Base-by-base conservation (phyloP, 495 filamentous ascomycete species). In the Penicillium dipodomyicola region DNA sequence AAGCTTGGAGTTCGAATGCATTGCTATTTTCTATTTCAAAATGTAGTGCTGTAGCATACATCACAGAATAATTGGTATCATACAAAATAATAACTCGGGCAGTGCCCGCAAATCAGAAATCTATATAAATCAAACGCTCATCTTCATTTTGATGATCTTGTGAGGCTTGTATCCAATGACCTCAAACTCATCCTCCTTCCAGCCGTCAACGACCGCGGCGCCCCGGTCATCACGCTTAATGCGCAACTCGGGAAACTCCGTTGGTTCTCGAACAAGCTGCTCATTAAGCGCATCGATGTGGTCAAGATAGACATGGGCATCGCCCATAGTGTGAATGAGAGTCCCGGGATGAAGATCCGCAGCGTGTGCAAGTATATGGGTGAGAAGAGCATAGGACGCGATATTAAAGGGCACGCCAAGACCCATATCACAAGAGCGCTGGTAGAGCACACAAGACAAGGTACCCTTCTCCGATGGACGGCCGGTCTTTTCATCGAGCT, bases 361-460 rank as follows among this genome's bases (percentile, higher is more conserved):
- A 27, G 87, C 91, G 69, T 90, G 87, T 6, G 95, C 94, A 32
- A 98, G 72, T 83, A 97, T 97, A 72, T 96, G 89, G 41, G 91
- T 96, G 40, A 97, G 77, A 55, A 97, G 76, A 51, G 92, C 91
- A 74, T 97, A 98, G 45, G 82, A 87, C 3, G 92, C 94, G 57
- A 98, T 97, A 67, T 98, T 98, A 78, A 98, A 97, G 3, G 94
- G 94, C 17, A 98, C 91, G 14, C 94, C 95, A 2, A 97, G 83
- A 2, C 94, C 94, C 91, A 97, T 96, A 73, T 98, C 95, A 73
- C 90, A 96, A 32, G 83, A 88, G n/a, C 94, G 80, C 74, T 97
- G 94, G 70, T 97, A 98, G 15, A 98, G 74, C 63, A 92, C 81
- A 62, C 90, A 94, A 64, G 89, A 86, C 20, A 97, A 76, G 25